Percentiles rank a stretch among this genome's conserved stretches.
Conservation (phyloP, 2,329 filamentous ascomycete genomes). For the Monosporascus cannonballus region DNA sequence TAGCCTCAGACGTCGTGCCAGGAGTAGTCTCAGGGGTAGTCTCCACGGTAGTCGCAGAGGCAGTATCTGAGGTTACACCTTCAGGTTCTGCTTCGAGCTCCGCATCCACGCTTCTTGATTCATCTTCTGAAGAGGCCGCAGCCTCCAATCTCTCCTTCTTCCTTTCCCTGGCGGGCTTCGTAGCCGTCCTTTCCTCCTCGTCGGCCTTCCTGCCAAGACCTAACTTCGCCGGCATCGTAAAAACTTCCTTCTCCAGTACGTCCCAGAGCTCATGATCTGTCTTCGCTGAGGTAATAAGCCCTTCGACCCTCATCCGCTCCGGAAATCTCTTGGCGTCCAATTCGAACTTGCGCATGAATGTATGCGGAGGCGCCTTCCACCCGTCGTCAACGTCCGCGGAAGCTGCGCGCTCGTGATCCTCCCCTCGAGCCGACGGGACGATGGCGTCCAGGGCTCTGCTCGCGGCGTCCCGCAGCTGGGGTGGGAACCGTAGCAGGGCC, state of each 20-base stretch:
- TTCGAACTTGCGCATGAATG: constrained; percentile 23
- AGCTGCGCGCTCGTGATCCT: not conserved
- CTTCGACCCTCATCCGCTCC: constrained; percentile 48
- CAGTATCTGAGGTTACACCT: not conserved
- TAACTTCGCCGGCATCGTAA: constrained; percentile 51
- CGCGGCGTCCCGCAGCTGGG: constrained; percentile 33
- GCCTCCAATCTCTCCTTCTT: constrained; percentile 7
- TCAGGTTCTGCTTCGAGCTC: not conserved
- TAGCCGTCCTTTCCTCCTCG: constrained; percentile 1
- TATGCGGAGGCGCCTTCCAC: constrained; percentile 17
- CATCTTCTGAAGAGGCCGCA: not conserved
- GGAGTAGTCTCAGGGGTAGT: not conserved
- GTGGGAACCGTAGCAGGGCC: constrained; percentile 34
- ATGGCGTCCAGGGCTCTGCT: constrained; percentile 30
- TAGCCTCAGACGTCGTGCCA: not conserved
- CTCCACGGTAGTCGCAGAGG: not conserved
- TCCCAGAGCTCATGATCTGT: constrained; percentile 63
- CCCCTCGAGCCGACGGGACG: constrained; percentile 2
- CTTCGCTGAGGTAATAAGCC: constrained; percentile 45
- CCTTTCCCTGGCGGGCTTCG: constrained; percentile 3
- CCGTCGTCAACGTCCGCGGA: constrained; percentile 5
- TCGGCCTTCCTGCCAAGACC: constrained; percentile 35
- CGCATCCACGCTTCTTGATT: constrained; percentile 1
- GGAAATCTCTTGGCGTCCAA: constrained; percentile 33
- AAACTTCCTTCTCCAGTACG: constrained; percentile 60